phyloP scores from a whole-genome alignment of 352 stramenopile species.

The Phytophthora citricola region DNA sequence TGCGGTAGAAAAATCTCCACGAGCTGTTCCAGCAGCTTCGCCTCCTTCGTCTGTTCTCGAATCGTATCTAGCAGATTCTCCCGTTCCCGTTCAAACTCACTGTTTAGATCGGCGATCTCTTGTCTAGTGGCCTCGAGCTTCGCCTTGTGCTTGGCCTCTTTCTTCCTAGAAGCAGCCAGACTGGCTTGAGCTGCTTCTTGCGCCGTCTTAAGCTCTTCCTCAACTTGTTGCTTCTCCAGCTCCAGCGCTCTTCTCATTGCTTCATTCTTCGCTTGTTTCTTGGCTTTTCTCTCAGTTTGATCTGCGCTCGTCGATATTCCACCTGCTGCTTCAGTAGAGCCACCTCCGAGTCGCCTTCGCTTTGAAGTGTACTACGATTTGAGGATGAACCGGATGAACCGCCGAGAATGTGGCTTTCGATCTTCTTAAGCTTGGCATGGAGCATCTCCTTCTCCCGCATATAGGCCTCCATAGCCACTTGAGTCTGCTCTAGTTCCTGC shows the following conservation, averaged over 20 bases:
- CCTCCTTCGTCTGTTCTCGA: constrained; percentile 89
- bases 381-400: constrained; percentile 38
- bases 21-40: constrained; percentile 89
- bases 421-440: constrained; percentile 76
- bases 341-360: constrained; percentile 67
- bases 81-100: constrained; percentile 87
- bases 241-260: constrained; percentile 61
- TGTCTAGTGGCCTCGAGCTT: constrained; percentile 82
- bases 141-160: constrained; percentile 66
- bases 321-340: constrained; percentile 83
- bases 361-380: constrained; percentile 10
- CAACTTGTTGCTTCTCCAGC: constrained; percentile 76
- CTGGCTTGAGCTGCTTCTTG: constrained; percentile 72
- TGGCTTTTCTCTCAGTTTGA: constrained; percentile 80
- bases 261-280: constrained; percentile 71
- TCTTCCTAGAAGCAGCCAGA: constrained; percentile 63
- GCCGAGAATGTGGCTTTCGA: constrained; percentile 81
- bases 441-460: constrained; percentile 70
- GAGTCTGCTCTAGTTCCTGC: constrained; percentile 74
- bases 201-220: constrained; percentile 74
- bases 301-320: constrained; percentile 77
- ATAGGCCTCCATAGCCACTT: constrained; percentile 73
- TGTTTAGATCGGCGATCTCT: constrained; percentile 85
- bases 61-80: constrained; percentile 89
- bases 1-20: constrained; percentile 84